These are phyloP conservation scores for Fraxinus quadrangulata DNA, from an alignment of 257 asterid species.

Conservation along the genomic window DNA sequence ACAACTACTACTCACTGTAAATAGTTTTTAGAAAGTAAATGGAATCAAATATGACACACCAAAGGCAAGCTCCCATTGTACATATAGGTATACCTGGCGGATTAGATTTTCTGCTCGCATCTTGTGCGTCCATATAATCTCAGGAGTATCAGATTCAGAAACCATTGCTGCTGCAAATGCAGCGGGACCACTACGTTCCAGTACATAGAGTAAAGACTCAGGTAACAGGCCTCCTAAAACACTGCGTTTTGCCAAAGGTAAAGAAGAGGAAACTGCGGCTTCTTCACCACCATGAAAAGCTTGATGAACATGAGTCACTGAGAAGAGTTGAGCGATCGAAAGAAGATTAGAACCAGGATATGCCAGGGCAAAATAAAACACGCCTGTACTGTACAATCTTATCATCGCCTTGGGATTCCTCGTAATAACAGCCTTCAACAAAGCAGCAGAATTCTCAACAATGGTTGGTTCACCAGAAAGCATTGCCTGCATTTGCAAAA, in stretches of 20 bases:
- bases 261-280: conserved; percentile 93
- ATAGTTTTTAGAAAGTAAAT: conserved; percentile 17
- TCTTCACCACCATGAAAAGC: conserved; percentile 99
- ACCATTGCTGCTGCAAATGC: conserved; percentile 98
- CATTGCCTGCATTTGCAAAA: conserved; percentile 63
- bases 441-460: conserved; percentile 92
- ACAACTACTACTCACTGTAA: conserved; percentile 21
- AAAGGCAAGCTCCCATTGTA: conserved; percentile 15
- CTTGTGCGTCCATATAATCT: conserved; percentile 99
- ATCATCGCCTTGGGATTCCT: conserved; percentile 99
- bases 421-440: conserved; percentile 88
- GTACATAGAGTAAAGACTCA: conserved; percentile 93
- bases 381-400: conserved; percentile 90
- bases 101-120: conserved; percentile 97
- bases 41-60: conserved; percentile 9
- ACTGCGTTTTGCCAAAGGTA: conserved; percentile 96
- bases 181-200: conserved; percentile 95
- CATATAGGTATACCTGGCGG: conserved; percentile 64
- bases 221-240: conserved; percentile 99
- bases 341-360: conserved; percentile 99
- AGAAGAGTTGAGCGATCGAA: conserved; percentile 88
- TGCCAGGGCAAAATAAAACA: conserved; percentile 90
- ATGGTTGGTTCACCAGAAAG: conserved; percentile 94
- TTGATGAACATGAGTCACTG: conserved; percentile 90
- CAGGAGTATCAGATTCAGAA: conserved; percentile 99